Conservation (phyloP, 2,329 filamentous ascomycete species). For the Eutypa lata region DNA sequence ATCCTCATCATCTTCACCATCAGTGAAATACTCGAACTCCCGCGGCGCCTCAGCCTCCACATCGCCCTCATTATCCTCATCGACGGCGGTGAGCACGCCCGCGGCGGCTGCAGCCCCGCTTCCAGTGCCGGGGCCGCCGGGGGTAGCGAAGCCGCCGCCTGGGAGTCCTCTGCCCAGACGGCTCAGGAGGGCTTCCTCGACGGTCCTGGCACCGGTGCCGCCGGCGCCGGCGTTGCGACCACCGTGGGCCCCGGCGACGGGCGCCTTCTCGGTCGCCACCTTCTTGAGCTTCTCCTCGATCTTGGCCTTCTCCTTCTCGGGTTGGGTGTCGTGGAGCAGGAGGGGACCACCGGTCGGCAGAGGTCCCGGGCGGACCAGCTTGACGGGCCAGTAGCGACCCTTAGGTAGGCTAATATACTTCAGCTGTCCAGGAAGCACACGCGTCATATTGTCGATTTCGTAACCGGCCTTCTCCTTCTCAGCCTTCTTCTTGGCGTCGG, state of each 20-base stretch:
- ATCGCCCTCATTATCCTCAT: slow-evolving; percentile 75
- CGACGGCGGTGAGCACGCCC: slow-evolving; percentile 79
- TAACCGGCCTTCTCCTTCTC: slow-evolving; percentile 98
- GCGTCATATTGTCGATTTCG: slow-evolving; percentile 94
- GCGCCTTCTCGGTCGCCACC: slow-evolving; percentile 59
- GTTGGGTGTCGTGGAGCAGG: slow-evolving; percentile 80
- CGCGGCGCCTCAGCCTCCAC: slow-evolving; percentile 68
- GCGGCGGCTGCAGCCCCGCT: slow-evolving; percentile 68
- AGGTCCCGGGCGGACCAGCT: slow-evolving; percentile 38
- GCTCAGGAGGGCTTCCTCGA: slow-evolving; percentile 30
- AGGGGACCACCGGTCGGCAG: slow-evolving; percentile 91
- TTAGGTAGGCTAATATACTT: slow-evolving; percentile 94
- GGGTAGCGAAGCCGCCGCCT: slow-evolving; percentile 15
- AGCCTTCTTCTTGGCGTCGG: slow-evolving; percentile 76
- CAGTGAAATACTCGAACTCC: slow-evolving; percentile 78
- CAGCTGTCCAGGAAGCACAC: slow-evolving; percentile 86
- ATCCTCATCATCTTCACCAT: slow-evolving; percentile 53
- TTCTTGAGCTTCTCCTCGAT: slow-evolving; percentile 95
- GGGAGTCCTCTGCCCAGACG: slow-evolving; percentile 15
- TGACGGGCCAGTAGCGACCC: slow-evolving; percentile 87
- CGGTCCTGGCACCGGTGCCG: slow-evolving; percentile 27
- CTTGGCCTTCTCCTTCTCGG: slow-evolving; percentile 72
- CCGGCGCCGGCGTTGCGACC: slow-evolving; percentile 18
- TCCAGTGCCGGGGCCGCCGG: slow-evolving; percentile 18
- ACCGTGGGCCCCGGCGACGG: slow-evolving; percentile 41